Evolutionary conservation across 164 flowering plant genomes (phyloP), one percentile per base, ranked within the genome.

Genomic region (Akebia trifoliata): DNA sequence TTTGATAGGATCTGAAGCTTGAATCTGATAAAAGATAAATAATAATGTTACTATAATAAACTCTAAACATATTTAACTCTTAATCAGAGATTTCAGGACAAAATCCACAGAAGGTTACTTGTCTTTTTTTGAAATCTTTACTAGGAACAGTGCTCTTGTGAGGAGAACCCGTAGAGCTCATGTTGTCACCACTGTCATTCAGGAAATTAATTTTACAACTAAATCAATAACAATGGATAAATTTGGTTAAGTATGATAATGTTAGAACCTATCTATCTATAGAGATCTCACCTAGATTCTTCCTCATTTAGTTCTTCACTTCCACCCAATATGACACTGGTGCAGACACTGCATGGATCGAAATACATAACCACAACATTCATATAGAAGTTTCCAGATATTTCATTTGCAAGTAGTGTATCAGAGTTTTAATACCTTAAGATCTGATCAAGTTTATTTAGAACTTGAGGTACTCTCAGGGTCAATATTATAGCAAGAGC

Each of bases 391-490:
- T 49, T 15, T 2, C 12, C 20, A 22, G 37, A 34, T 24, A 30
- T 51, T 30, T 15, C 17, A 37, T 24, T 38, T 17, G 25, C 32
- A 53, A 29, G 18, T 28, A 35, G 15, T 35, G 10, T 14, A 2
- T 57, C 44, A 50, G 55, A 36, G 21, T 22, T 34, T 14, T 35
- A 43, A 43, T 70, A 94, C 99, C 96, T 83, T 45, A 94, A 61
- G 45, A 93, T 93, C 59, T 77, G 92, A 80, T 93, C 99, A 59
- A 93, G 85, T 69, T 75, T 87, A 67, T 93, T 95, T 54, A 87
- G 95, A 43, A 90, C 84, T 79, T 87, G 86, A 72, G 95, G 94
- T 66, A 85, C 54, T 70, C 96, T 79, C 60, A 87, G 66, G 15
- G 95, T 81, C 71, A 93, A 59, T 68, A 83, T 79, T 42, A 87